Percentiles rank a stretch among this genome's conserved stretches.
Conservation (phyloP, 129 eudicot species). For the Mikania micrantha region DNA sequence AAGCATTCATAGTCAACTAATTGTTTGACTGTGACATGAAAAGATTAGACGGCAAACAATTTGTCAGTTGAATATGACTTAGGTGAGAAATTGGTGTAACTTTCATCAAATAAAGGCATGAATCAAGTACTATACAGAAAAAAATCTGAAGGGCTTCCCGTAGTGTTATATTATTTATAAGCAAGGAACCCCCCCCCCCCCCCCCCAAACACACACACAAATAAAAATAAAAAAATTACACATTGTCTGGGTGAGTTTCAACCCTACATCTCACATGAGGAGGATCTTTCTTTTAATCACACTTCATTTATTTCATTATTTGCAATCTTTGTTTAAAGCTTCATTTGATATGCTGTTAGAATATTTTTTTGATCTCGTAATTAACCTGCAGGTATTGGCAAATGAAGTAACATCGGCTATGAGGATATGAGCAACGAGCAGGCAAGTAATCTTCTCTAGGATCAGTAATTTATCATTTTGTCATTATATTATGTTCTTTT, state of each 20-base stretch:
- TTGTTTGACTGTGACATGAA: no score
- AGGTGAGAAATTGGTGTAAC: no score
- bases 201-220: background rate
- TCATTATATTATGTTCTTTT: background rate
- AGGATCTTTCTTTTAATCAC: background rate
- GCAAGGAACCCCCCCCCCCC: background rate
- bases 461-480: background rate
- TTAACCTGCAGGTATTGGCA: conserved; percentile 65
- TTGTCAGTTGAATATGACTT: no score
- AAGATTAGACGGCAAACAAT: no score
- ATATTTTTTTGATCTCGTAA: conserved; percentile 3
- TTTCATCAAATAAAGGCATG: background rate
- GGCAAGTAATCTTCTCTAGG: conserved; percentile 44
- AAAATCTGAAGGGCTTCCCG: background rate
- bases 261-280: background rate
- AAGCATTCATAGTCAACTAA: no score
- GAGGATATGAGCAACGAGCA: conserved; percentile 93
- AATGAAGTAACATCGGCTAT: conserved; percentile 93
- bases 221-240: no score
- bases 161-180: background rate
- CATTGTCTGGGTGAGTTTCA: background rate
- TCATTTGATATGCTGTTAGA: background rate
- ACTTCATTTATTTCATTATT: background rate
- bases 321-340: background rate
- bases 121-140: background rate